Percentiles rank a stretch among this genome's conserved stretches.
These are phyloP conservation scores for Ogataea zsoltii DNA, from an alignment of 805 yeast genomes.

Conservation along the genomic window DNA sequence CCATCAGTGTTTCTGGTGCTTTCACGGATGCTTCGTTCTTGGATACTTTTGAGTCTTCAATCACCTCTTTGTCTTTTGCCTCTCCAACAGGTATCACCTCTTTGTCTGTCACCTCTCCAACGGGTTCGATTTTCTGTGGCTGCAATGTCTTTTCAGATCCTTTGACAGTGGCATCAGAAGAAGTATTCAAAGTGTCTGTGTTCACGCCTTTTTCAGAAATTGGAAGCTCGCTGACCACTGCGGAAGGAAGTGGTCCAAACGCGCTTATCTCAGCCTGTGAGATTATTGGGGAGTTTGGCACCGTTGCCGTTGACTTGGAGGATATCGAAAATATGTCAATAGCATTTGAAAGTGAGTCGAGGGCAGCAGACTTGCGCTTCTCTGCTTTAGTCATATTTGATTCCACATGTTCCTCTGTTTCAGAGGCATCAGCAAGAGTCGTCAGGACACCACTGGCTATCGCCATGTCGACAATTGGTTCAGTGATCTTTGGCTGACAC, in stretches of 20 bases:
- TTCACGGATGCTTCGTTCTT: neutral
- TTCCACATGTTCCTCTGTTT: constrained; percentile 8
- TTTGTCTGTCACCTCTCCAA: neutral
- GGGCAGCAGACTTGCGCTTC: constrained; percentile 34
- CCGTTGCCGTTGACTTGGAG: constrained; percentile 18
- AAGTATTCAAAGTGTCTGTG: constrained; percentile 1
- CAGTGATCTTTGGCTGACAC: constrained; percentile 31
- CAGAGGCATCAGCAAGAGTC: constrained; percentile 12
- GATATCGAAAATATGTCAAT: constrained; percentile 31
- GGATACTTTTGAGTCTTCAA: neutral
- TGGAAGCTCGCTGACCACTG: neutral
- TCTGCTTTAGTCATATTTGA: constrained; percentile 21
- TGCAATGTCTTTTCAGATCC: neutral
- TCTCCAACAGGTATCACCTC: neutral
- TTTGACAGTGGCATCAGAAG: constrained; percentile 1
- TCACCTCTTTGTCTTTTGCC: neutral
- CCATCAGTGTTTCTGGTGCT: neutral
- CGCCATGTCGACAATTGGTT: constrained; percentile 35
- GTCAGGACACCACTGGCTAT: constrained; percentile 35
- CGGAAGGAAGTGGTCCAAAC: neutral
- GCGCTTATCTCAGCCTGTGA: constrained; percentile 3
- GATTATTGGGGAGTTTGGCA: constrained; percentile 20
- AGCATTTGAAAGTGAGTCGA: constrained; percentile 36
- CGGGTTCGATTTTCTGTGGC: neutral
- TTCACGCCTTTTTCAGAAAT: constrained; percentile 4